phyloP scores from a whole-genome alignment of 2,329 filamentous ascomycete genomes.

The Penicillium frequentans region DNA sequence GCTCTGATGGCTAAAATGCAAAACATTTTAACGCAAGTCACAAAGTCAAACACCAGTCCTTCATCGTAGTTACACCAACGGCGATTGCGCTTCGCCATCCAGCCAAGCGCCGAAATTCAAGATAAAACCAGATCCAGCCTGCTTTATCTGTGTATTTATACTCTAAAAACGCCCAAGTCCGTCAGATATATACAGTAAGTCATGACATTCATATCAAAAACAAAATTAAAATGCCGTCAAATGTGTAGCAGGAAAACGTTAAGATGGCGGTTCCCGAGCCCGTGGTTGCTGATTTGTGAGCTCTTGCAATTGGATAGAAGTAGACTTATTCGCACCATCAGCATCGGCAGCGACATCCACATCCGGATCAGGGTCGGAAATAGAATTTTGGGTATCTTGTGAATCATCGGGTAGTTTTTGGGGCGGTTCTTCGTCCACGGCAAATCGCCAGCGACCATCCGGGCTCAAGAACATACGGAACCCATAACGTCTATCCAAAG shows the following conservation, averaged over 20 bases:
- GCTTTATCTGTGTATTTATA: background rate
- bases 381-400: background rate
- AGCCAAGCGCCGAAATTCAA: background rate
- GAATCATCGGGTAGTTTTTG: background rate
- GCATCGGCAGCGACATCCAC: background rate
- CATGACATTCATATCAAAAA: background rate
- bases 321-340: constrained; percentile 21
- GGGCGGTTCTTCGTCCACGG: constrained; percentile 32
- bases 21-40: background rate
- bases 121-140: background rate
- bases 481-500: constrained; percentile 31
- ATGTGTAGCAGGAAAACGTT: background rate
- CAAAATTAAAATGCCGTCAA: background rate
- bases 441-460: constrained; percentile 32
- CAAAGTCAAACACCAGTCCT: background rate
- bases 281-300: constrained; percentile 5
- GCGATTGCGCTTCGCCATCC: background rate
- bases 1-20: background rate
- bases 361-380: no score
- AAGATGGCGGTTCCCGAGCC: background rate
- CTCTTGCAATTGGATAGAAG: constrained; percentile 20
- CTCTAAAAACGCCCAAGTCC: background rate
- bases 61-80: background rate
- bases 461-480: constrained; percentile 32
- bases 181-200: constrained; percentile 1